Conservation (phyloP, 2,329 filamentous ascomycete species). For the Ustulina deusta region DNA sequence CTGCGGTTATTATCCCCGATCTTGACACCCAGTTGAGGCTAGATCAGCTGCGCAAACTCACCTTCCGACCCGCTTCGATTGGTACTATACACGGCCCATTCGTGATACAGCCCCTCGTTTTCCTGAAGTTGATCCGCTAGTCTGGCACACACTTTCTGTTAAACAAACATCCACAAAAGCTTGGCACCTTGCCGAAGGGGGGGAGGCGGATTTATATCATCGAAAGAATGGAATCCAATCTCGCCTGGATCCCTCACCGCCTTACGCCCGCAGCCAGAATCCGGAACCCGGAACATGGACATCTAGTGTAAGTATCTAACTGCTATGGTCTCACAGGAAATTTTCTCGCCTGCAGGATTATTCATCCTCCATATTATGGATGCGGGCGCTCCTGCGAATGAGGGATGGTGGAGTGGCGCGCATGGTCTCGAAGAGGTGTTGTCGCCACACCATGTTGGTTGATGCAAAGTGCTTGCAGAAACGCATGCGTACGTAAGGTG, state of each 20-base stretch:
- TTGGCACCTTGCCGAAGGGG: slow-evolving; percentile 18
- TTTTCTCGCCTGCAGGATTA: slow-evolving; percentile 17
- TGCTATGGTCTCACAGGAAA: slow-evolving; percentile 18
- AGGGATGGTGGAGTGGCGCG: slow-evolving; percentile 20
- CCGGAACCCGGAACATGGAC: slow-evolving; percentile 22
- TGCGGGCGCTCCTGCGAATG: slow-evolving; percentile 16
- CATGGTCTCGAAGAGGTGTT: slow-evolving; percentile 3
- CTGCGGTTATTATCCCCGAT: slow-evolving; percentile 30
- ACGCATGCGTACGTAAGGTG: slow-evolving; percentile 18
- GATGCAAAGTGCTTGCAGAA: slow-evolving; percentile 26
- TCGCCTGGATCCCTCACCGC: slow-evolving; percentile 29
- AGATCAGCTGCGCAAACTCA: slow-evolving; percentile 28
- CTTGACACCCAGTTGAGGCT: slow-evolving; percentile 11
- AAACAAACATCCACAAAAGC: slow-evolving; percentile 26
- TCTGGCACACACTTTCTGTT: slow-evolving; percentile 28
- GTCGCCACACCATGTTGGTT: slow-evolving; percentile 20
- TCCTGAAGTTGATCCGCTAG: slow-evolving; percentile 29
- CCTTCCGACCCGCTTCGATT: slow-evolving; percentile 33
- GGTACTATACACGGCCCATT: slow-evolving; percentile 10
- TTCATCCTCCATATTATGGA: neutral
- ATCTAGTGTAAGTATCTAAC: neutral
- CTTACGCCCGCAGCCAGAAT: slow-evolving; percentile 4
- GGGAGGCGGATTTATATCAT: slow-evolving; percentile 7
- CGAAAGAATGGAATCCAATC: slow-evolving; percentile 22
- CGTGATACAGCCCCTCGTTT: slow-evolving; percentile 33